Evolutionary conservation across 257 asterid genomes (phyloP), one percentile per base, ranked within the genome.

Genomic region (Jacaranda mimosifolia): DNA sequence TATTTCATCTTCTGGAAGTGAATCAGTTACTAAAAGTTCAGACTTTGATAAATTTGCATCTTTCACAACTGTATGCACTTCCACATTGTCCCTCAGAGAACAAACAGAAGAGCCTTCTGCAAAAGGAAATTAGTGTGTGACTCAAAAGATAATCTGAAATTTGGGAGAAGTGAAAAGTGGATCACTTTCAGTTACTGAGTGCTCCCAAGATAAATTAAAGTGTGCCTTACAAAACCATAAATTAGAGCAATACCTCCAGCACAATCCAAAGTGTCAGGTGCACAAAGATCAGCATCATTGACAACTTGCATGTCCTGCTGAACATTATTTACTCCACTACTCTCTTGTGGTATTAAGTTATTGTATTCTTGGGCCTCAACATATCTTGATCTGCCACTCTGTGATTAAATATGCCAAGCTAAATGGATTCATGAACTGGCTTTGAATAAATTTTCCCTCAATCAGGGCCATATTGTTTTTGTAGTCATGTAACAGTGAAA

Each of bases 231-330:
- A 64, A n/a, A 63, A 66, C 14, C 17, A 74, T 18, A 21, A 74
- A 77, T 68, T 15, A 67, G 84, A 40, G 58, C 79, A 73, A 43
- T 79, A 92, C 99, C 97, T 87, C 74, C 89, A 56, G 73, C 79
- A 43, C 56, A 69, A 76, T 95, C 96, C 83, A 88, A 84, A 39
- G 90, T 89, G 87, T 90, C 97, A 36, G 88, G 94, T 64, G 80
- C 91, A 59, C 68, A 83, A 72, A 84, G 80, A 80, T 87, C 84
- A 68, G 81, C 77, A 73, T 82, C 83, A 65, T 75, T 70, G 77
- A 53, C 71, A 68, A 78, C 72, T 80, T 78, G 75, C 74, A 80
- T 62, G 72, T 75, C 84, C 66, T 80, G 81, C 82, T 83, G 85
- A 73, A 68, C 69, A 51, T 58, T 51, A 67, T 63, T 65, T 60